Percentiles rank a stretch among this genome's conserved stretches.
Evolutionary conservation across 495 filamentous ascomycete genomes (phyloP).

Genomic region (Margaritispora aquatica): DNA sequence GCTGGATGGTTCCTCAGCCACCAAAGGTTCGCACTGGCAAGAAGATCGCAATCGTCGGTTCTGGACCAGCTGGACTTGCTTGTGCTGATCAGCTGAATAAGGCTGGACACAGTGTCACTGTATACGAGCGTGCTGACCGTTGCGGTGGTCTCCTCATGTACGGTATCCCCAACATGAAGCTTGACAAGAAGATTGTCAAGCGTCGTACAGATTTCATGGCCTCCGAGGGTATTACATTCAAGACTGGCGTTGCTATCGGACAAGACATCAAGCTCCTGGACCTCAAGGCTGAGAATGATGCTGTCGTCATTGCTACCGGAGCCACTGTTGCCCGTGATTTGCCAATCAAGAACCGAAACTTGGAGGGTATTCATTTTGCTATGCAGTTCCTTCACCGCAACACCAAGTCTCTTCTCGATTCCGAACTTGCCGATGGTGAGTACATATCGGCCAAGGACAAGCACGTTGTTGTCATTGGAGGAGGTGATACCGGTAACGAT

Average conservation of each 20-base stretch:
- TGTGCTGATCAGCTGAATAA: constrained; percentile 94
- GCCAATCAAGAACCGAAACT: constrained; percentile 83
- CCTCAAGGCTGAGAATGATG: constrained; percentile 71
- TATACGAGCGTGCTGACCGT: constrained; percentile 95
- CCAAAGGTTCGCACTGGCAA: constrained; percentile 83
- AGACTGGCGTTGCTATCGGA: constrained; percentile 70
- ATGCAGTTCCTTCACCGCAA: constrained; percentile 99
- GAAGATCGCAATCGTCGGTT: constrained; percentile 88
- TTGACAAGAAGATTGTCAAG: constrained; percentile 97
- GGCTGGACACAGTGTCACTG: constrained; percentile 83
- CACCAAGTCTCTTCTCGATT: constrained; percentile 97
- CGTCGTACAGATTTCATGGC: constrained; percentile 96
- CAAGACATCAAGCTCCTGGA: constrained; percentile 72
- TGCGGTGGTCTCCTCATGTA: constrained; percentile 95
- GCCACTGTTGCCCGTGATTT: constrained; percentile 96
- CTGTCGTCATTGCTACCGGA: constrained; percentile 93
- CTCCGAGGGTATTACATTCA: constrained; percentile 81
- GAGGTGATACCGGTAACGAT: constrained; percentile 98
- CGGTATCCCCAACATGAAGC: constrained; percentile 99
- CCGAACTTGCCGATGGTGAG: constrained; percentile 72
- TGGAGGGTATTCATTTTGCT: constrained; percentile 93
- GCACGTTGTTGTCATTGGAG: constrained; percentile 95
- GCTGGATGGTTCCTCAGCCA: constrained; percentile 90
- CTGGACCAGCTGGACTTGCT: constrained; percentile 88
- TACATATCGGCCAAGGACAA: constrained; percentile 98